Evolutionary conservation across 148 eudicot genomes (phyloP), one percentile per base, ranked within the genome.

Genomic region (Rhododendron molle): DNA sequence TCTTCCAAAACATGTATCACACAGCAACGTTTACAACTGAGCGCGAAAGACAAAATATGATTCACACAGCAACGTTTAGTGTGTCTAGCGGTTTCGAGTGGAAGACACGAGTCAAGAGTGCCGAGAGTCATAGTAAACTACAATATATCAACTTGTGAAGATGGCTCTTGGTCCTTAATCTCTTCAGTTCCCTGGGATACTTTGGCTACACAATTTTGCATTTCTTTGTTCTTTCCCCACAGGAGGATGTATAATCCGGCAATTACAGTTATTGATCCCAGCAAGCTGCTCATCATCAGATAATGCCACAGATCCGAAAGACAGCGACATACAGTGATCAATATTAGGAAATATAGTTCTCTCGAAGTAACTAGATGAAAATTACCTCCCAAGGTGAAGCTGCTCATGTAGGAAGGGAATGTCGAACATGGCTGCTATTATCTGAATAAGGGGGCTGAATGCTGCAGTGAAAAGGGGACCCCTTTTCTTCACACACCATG

Each of bases 381-480:
- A 40, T 43, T 16, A 91, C 92, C 92, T 91, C 54, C 92, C 91
- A 5, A 89, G 79, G 65, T 88, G 85, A 44, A 91, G 87, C 36
- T 86, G 86, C 84, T 89, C 90, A 54, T 83, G 90, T 16, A 91
- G 69, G 15, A 88, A 7, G 20, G 83, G 80, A 52, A 91, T 85
- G 47, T 91, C 91, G 3, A 91, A 83, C 69, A 87, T 47, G 23
- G 91, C 92, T 62, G 86, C 90, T 36, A 91, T 86, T 28, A 91
- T 85, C 76, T 91, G 92, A n/a, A 91, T 49, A 43, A 91, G 83
- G 34, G 92, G 92, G 60, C 90, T 86, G 81, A 91, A 91, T 26
- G 92, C 91, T 13, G 91, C 87, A 79, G 91, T 89, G 86, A 91
- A 91, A 21, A 91, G 90, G 12, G 92, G 91, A 23, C 92, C 92